Evolutionary conservation across 352 stramenopile species (phyloP).

Genomic region (Pythium rishiriense): DNA sequence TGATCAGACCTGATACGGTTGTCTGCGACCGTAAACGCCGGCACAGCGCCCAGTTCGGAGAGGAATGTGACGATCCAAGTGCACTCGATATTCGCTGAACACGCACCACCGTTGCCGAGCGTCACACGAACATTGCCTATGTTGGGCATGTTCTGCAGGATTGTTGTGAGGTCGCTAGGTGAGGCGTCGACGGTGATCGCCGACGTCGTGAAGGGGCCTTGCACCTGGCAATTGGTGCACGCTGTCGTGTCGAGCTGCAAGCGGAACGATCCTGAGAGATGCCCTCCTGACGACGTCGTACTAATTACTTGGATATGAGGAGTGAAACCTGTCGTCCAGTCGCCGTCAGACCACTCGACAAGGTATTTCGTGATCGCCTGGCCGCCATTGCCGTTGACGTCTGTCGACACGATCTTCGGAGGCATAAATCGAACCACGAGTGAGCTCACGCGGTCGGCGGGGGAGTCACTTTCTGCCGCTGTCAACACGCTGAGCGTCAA

Average conservation of each 20-base stretch:
- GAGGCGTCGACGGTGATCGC: slow-evolving; percentile 73
- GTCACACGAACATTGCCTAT: slow-evolving; percentile 89
- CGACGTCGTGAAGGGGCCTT: slow-evolving; percentile 55
- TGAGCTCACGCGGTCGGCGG: slow-evolving; percentile 66
- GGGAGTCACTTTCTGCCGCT: slow-evolving; percentile 38
- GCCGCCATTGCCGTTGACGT: slow-evolving; percentile 87
- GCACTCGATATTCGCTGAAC: slow-evolving; percentile 54
- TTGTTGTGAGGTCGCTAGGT: slow-evolving; percentile 57
- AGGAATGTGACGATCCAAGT: slow-evolving; percentile 82
- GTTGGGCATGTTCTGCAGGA: slow-evolving; percentile 93
- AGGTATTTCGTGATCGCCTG: slow-evolving; percentile 87
- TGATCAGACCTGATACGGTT: slow-evolving; percentile 48
- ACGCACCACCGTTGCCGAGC: slow-evolving; percentile 29
- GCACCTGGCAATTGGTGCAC: slow-evolving; percentile 78
- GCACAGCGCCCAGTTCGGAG: slow-evolving; percentile 59
- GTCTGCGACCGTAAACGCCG: slow-evolving; percentile 41
- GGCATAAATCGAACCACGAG: slow-evolving; percentile 85
- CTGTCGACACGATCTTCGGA: slow-evolving; percentile 48
- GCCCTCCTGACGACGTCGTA: slow-evolving; percentile 42
- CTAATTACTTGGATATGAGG: slow-evolving; percentile 66
- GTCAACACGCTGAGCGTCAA: slow-evolving; percentile 53
- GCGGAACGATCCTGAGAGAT: slow-evolving; percentile 67
- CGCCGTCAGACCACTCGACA: slow-evolving; percentile 91
- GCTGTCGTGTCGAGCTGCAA: slow-evolving; percentile 85
- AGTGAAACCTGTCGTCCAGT: slow-evolving; percentile 61